A percentile compares a stretch with the other conserved stretches of the same genome.
phyloP scores from a whole-genome alignment of 495 filamentous ascomycete species.

The Patellaria atrata region DNA sequence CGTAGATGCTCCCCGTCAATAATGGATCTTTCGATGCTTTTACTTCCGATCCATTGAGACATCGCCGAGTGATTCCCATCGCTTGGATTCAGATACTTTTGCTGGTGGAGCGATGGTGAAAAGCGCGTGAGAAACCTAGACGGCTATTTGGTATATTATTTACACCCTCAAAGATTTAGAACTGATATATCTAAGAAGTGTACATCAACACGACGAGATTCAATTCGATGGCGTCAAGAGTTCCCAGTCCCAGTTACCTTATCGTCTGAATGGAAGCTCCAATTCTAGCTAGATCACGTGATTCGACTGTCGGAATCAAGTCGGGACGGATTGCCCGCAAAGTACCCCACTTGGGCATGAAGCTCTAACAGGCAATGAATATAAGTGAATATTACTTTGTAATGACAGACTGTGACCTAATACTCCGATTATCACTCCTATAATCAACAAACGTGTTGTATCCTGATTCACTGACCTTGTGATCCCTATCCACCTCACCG shows the following conservation, averaged over 20 bases:
- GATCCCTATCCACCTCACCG: neutral
- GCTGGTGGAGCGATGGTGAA: conserved; percentile 1
- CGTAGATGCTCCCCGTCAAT: neutral
- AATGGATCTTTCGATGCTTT: neutral
- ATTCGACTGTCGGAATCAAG: too few relatives aligned
- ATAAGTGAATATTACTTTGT: neutral
- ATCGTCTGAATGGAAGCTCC: too few relatives aligned
- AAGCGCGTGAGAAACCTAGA: too few relatives aligned
- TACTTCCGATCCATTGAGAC: neutral
- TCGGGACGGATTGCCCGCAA: too few relatives aligned
- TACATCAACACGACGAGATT: too few relatives aligned
- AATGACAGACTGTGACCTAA: neutral
- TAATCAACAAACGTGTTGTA: neutral
- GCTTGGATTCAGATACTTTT: neutral
- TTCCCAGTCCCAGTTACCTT: too few relatives aligned
- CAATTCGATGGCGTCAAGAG: too few relatives aligned
- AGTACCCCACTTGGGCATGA: neutral
- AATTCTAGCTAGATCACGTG: too few relatives aligned
- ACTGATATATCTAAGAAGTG: too few relatives aligned
- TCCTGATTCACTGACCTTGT: neutral
- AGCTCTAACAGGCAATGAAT: neutral
- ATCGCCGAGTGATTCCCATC: neutral
- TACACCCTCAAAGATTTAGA: too few relatives aligned
- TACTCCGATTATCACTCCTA: neutral
- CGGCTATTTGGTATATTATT: too few relatives aligned